Percentiles rank a stretch among this genome's conserved stretches.
phyloP scores from a whole-genome alignment of 2,329 filamentous ascomycete genomes.

The Aureobasidium sp. region DNA sequence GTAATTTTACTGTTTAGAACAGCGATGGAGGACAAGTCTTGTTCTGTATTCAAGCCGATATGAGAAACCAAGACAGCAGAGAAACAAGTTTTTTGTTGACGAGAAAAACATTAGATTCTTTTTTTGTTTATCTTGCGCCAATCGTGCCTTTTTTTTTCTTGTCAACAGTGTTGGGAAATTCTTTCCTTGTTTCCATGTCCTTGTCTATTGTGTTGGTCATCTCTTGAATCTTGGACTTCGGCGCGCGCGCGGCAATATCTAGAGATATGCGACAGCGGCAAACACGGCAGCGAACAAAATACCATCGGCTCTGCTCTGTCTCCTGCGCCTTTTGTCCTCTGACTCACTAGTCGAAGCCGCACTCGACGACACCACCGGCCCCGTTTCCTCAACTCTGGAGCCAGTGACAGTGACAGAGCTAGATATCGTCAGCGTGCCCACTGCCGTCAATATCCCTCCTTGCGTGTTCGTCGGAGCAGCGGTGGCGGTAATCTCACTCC shows the following conservation, averaged over 20 bases:
- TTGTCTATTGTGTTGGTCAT: background rate
- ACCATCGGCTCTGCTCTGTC: background rate
- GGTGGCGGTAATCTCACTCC: background rate
- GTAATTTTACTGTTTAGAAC: conserved; percentile 4
- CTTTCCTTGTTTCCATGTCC: background rate
- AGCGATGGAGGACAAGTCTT: background rate
- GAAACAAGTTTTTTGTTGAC: background rate
- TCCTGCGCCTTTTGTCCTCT: background rate
- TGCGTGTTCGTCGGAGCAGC: background rate
- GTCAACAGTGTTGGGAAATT: background rate
- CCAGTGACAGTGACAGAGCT: background rate
- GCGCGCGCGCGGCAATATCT: background rate
- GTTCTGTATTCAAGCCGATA: background rate
- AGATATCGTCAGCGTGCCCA: background rate
- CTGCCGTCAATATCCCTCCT: background rate
- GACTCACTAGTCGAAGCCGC: background rate
- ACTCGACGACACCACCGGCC: too few relatives aligned
- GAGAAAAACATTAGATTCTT: background rate
- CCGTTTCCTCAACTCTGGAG: background rate
- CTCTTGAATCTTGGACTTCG: too few relatives aligned
- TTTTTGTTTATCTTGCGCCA: background rate
- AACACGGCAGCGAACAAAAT: background rate
- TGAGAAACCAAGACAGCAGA: background rate
- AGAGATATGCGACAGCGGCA: background rate
- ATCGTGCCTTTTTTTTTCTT: background rate